phyloP scores from a whole-genome alignment of 2,329 filamentous ascomycete species.

The Trichophyton schoenleinii region DNA sequence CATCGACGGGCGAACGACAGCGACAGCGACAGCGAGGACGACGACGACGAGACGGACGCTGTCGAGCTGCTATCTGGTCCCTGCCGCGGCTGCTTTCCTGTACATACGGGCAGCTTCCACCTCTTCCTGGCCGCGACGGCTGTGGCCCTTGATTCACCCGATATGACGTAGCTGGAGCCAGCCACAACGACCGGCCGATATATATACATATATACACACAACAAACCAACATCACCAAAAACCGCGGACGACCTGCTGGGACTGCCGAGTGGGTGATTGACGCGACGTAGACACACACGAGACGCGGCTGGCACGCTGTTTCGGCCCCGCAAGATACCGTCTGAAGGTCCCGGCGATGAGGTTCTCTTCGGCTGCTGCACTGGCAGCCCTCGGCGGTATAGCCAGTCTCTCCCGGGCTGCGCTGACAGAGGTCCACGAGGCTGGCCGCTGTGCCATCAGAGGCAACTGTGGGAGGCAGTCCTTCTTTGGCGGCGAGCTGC shows the following conservation, averaged over 20 bases:
- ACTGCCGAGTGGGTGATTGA: not conserved
- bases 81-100: too few relatives aligned
- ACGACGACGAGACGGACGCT: not conserved
- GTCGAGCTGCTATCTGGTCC: not conserved
- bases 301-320: not conserved
- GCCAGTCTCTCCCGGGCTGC: slow-evolving; percentile 2
- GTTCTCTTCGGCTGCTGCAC: not conserved
- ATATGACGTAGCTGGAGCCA: slow-evolving; percentile 3
- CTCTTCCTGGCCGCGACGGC: too few relatives aligned
- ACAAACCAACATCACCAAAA: not conserved
- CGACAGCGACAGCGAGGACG: not conserved
- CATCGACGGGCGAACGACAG: too few relatives aligned
- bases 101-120: too few relatives aligned
- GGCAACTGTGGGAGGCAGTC: slow-evolving; percentile 85
- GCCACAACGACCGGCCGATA: not conserved
- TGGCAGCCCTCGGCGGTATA: slow-evolving; percentile 4
- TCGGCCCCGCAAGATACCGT: not conserved
- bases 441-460: slow-evolving; percentile 77
- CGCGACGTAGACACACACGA: not conserved
- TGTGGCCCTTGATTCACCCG: not conserved
- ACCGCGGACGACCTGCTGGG: not conserved
- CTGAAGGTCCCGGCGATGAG: not conserved
- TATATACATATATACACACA: not conserved
- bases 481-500: slow-evolving; percentile 78
- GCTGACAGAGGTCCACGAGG: slow-evolving; percentile 54